Percentiles rank a stretch among this genome's conserved stretches.
These are phyloP conservation scores for Talaromyces sp. DNA, from an alignment of 2,329 filamentous ascomycete genomes.

Conservation along the genomic window DNA sequence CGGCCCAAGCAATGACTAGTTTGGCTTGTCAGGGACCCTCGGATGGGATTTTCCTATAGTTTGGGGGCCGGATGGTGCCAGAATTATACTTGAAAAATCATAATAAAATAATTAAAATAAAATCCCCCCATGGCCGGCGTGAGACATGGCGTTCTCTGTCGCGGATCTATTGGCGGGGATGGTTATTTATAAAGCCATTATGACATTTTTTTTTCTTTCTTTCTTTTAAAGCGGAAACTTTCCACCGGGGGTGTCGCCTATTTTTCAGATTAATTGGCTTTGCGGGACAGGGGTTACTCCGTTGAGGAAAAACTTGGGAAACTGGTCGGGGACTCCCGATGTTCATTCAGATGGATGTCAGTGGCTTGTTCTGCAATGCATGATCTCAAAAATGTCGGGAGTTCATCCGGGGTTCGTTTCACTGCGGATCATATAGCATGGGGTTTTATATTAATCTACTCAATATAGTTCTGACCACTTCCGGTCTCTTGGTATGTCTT, in stretches of 20 bases:
- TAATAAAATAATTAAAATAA: too few relatives aligned
- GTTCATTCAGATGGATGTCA: background rate
- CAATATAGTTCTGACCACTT: too few relatives aligned
- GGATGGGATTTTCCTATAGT: too few relatives aligned
- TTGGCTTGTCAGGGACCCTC: background rate
- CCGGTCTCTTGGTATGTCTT: too few relatives aligned
- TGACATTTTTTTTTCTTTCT: constrained; percentile 4
- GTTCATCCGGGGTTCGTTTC: background rate
- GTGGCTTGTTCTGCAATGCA: background rate
- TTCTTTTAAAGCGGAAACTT: background rate
- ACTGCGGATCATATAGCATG: too few relatives aligned
- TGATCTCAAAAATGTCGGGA: background rate
- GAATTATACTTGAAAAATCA: too few relatives aligned
- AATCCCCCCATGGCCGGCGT: too few relatives aligned
- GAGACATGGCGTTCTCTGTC: constrained; percentile 21
- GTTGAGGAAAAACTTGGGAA: background rate
- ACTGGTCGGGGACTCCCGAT: constrained; percentile 12
- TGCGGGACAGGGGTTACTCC: too few relatives aligned
- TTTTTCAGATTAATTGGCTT: background rate
- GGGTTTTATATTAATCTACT: too few relatives aligned
- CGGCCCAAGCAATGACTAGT: background rate
- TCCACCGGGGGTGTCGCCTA: constrained; percentile 1
- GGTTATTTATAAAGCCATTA: constrained; percentile 6
- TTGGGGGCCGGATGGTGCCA: background rate
- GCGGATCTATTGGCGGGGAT: constrained; percentile 8